Evolutionary conservation across 2,329 filamentous ascomycete genomes (phyloP).

Genomic region (Aspergillus aculeatinus): DNA sequence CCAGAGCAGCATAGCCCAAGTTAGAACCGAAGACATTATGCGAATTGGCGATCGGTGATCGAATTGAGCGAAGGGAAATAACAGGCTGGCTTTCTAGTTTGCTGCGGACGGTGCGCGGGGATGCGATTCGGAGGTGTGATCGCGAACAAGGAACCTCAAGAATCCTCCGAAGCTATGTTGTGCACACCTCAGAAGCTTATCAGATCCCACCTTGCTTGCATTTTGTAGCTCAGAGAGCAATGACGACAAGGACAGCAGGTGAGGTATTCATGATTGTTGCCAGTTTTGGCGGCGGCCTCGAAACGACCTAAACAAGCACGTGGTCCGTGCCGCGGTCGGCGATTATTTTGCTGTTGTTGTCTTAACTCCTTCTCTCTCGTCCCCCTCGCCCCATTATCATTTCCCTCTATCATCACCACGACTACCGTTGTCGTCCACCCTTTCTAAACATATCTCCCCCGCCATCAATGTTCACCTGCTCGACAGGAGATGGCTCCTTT

Average conservation of each 20-base stretch:
- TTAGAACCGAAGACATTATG: conserved; percentile 3
- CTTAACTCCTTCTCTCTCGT: conserved; percentile 24
- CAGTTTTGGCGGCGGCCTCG: background rate
- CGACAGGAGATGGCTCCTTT: conserved; percentile 40
- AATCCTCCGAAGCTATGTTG: background rate
- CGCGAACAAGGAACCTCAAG: background rate
- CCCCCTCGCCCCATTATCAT: background rate
- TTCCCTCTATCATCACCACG: background rate
- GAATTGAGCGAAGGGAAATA: background rate
- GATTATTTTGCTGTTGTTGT: conserved; percentile 26
- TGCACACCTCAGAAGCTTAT: background rate
- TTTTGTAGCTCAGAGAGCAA: background rate
- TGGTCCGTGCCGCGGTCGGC: conserved; percentile 27
- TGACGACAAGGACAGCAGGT: background rate
- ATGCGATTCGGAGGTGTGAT: background rate
- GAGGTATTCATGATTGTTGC: background rate
- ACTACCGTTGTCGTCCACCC: background rate
- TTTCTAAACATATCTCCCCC: conserved; percentile 11
- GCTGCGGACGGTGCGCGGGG: background rate
- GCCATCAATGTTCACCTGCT: conserved; percentile 16
- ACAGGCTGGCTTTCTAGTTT: background rate
- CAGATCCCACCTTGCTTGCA: background rate
- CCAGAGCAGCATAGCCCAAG: background rate
- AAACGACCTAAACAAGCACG: conserved; percentile 12
- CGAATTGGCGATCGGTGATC: background rate